phyloP scores from a whole-genome alignment of 768 basidiomycete species.

The Kwoniella europaea region DNA sequence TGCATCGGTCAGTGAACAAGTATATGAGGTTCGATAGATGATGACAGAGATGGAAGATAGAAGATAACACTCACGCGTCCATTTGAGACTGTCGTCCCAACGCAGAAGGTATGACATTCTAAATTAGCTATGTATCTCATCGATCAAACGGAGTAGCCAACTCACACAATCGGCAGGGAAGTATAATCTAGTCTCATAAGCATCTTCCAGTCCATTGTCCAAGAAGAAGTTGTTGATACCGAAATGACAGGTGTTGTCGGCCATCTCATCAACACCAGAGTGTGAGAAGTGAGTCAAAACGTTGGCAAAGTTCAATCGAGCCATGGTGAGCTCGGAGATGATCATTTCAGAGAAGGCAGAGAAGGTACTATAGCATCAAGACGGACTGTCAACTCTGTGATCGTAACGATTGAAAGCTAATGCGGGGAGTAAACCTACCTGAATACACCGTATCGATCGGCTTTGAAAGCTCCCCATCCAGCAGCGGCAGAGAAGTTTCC shows the following conservation, averaged over 20 bases:
- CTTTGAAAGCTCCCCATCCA: slow-evolving; percentile 77
- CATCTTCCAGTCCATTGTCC: slow-evolving; percentile 83
- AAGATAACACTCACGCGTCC: slow-evolving; percentile 10
- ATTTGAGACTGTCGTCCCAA: slow-evolving; percentile 8
- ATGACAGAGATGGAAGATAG: too few species aligned
- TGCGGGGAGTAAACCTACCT: too few species aligned
- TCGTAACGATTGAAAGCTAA: too few species aligned
- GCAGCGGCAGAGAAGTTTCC: slow-evolving; percentile 83
- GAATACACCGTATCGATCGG: slow-evolving; percentile 72
- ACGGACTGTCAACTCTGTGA: too few species aligned
- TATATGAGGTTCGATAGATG: background rate
- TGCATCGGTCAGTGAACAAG: background rate
- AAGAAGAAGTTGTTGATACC: slow-evolving; percentile 81
- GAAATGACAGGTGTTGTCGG: slow-evolving; percentile 63
- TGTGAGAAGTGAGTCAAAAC: slow-evolving; percentile 88
- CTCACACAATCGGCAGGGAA: slow-evolving; percentile 77
- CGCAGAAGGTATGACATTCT: background rate
- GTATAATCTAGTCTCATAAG: slow-evolving; percentile 73
- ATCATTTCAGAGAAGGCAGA: slow-evolving; percentile 92
- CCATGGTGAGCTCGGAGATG: slow-evolving; percentile 87
- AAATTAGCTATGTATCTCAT: background rate
- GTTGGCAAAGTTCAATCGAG: slow-evolving; percentile 86
- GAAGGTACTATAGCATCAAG: slow-evolving; percentile 65
- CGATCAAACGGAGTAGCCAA: background rate
- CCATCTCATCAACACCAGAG: slow-evolving; percentile 68